phyloP scores from a whole-genome alignment of 2,329 filamentous ascomycete species.

The Clonostachys rhizophaga region DNA sequence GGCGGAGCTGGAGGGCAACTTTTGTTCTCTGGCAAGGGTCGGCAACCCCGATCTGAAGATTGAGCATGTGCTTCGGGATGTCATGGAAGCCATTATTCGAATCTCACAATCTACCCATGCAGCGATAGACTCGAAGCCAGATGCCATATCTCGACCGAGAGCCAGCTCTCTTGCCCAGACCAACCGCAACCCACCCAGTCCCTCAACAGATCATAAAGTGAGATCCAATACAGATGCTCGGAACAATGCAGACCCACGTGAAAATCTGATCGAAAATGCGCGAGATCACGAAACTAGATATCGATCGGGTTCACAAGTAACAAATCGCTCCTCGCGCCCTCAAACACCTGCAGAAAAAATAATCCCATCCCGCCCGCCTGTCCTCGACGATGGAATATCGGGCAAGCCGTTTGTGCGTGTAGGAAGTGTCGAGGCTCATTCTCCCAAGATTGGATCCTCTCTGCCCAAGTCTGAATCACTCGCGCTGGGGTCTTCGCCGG shows the following conservation, averaged over 20 bases:
- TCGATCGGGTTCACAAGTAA: conserved; percentile 11
- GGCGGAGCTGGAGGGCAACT: conserved; percentile 39
- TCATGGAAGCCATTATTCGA: conserved; percentile 27
- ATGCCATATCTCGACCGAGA: background rate
- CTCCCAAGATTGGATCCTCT: conserved; percentile 3
- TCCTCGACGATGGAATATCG: conserved; percentile 44
- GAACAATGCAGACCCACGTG: background rate
- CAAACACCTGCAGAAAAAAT: conserved; percentile 14
- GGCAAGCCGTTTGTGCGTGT: conserved; percentile 50
- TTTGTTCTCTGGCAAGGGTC: conserved; percentile 43
- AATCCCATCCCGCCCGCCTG: conserved; percentile 10
- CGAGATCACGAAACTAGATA: background rate
- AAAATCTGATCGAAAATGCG: background rate
- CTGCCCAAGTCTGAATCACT: conserved; percentile 2
- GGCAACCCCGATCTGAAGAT: conserved; percentile 30
- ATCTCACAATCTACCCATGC: too few relatives aligned
- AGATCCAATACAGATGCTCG: background rate
- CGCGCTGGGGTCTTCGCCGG: conserved; percentile 2
- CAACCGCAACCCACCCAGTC: background rate
- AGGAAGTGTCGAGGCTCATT: conserved; percentile 5
- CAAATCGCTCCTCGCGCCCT: conserved; percentile 9
- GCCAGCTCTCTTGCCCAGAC: background rate
- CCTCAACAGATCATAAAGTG: background rate
- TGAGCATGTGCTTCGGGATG: conserved; percentile 38
- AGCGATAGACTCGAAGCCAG: too few relatives aligned